A percentile compares a stretch with the other conserved stretches of the same genome.
Evolutionary conservation across 495 filamentous ascomycete species (phyloP).

Genomic region (Podospora australis): DNA sequence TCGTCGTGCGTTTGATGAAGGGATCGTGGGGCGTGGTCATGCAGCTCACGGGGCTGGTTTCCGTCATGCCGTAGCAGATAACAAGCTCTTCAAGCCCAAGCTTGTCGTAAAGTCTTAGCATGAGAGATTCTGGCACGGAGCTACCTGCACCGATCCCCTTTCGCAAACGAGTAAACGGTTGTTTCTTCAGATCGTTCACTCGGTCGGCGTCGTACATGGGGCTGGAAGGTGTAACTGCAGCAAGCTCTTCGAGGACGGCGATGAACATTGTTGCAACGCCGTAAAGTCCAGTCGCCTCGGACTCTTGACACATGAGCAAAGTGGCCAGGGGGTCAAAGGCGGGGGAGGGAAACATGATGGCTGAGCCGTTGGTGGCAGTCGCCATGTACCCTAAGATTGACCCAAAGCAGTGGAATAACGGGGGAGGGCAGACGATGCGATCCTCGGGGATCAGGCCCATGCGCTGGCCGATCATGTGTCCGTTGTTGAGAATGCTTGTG

Average conservation of each 20-base stretch:
- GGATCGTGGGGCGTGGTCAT: conserved; percentile 88
- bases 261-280: conserved; percentile 97
- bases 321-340: conserved; percentile 76
- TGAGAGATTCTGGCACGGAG: conserved; percentile 73
- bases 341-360: conserved; percentile 81
- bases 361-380: conserved; percentile 76
- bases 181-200: not conserved
- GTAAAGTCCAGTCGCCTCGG: conserved; percentile 77
- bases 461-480: conserved; percentile 61
- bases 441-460: conserved; percentile 58
- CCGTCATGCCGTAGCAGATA: conserved; percentile 98
- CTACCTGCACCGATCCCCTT: conserved; percentile 93
- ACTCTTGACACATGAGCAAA: conserved; percentile 63
- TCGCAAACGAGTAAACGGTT: conserved; percentile 48
- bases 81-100: conserved; percentile 80
- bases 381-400: conserved; percentile 90
- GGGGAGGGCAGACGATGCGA: conserved; percentile 62
- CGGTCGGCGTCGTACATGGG: conserved; percentile 36
- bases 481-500: conserved; percentile 76
- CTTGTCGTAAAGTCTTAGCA: conserved; percentile 69
- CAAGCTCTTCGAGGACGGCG: conserved; percentile 71
- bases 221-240: too few species aligned
- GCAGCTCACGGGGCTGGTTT: conserved; percentile 82
- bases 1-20: conserved; percentile 67
- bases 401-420: conserved; percentile 80